A percentile compares a stretch with the other conserved stretches of the same genome.
phyloP scores from a whole-genome alignment of 768 basidiomycete species.

The Mycena sanguinolenta region DNA sequence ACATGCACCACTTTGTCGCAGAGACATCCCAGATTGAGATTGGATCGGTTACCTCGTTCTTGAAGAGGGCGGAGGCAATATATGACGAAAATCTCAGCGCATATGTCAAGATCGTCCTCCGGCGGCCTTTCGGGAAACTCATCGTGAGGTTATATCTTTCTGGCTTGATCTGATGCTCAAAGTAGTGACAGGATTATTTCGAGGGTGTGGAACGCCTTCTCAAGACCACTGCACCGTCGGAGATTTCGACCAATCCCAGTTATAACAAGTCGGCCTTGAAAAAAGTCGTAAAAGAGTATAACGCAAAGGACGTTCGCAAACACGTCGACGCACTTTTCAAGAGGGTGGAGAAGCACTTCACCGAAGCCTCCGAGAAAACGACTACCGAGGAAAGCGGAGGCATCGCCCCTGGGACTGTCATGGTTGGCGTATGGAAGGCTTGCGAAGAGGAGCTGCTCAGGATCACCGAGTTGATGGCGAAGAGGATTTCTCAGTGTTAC shows the following conservation, averaged over 20 bases:
- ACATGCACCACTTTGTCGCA: constrained; percentile 94
- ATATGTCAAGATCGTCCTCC: constrained; percentile 89
- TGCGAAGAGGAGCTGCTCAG: constrained; percentile 88
- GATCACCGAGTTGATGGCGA: constrained; percentile 77
- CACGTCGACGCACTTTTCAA: constrained; percentile 88
- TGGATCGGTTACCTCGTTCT: constrained; percentile 71
- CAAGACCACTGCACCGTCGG: constrained; percentile 81
- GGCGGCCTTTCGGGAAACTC: constrained; percentile 88
- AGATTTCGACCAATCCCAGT: constrained; percentile 79
- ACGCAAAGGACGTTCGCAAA: constrained; percentile 90
- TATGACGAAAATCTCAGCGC: constrained; percentile 91
- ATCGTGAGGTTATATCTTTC: constrained; percentile 66
- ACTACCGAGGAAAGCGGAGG: constrained; percentile 68
- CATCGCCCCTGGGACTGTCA: constrained; percentile 71
- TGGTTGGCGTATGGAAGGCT: constrained; percentile 91
- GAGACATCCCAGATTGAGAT: constrained; percentile 83
- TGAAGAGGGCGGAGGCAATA: constrained; percentile 80
- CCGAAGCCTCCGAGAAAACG: constrained; percentile 79
- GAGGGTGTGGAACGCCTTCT: constrained; percentile 92
- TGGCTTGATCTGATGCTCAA: neutral
- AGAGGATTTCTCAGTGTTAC: constrained; percentile 84
- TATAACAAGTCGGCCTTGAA: constrained; percentile 86
- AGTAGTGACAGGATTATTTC: constrained; percentile 84
- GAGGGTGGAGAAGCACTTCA: constrained; percentile 96
- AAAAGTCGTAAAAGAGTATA: constrained; percentile 88